Conservation (phyloP, 1,139 yeast species). For the Chernovozyma aurita region DNA sequence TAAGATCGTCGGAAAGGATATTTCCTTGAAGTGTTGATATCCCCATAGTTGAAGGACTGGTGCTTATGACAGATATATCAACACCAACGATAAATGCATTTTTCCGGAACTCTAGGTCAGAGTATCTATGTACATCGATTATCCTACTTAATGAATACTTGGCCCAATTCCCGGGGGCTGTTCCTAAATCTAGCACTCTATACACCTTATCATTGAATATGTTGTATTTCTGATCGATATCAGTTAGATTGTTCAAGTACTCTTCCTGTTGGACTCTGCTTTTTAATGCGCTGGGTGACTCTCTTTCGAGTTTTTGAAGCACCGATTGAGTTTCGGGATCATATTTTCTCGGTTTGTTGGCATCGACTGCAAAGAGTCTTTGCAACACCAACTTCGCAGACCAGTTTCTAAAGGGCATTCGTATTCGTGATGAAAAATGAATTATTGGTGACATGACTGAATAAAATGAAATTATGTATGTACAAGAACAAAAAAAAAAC, state of each 20-base stretch:
- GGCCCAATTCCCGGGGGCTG: slow-evolving; percentile 96
- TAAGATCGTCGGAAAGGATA: slow-evolving; percentile 65
- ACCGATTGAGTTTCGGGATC: not conserved
- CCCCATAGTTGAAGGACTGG: slow-evolving; percentile 62
- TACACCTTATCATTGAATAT: slow-evolving; percentile 24
- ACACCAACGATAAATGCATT: slow-evolving; percentile 76
- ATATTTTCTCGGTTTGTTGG: slow-evolving; percentile 3
- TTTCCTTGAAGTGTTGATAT: slow-evolving; percentile 84
- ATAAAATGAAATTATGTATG: no score
- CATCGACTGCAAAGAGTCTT: not conserved
- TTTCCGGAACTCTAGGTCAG: slow-evolving; percentile 47
- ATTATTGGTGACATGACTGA: no score
- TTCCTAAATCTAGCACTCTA: slow-evolving; percentile 53
- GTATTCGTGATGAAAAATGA: no score
- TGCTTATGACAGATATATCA: slow-evolving; percentile 61
- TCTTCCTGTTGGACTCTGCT: slow-evolving; percentile 2
- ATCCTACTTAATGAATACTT: slow-evolving; percentile 54
- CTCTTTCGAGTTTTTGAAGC: slow-evolving; percentile 2
- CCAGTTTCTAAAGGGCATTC: no score
- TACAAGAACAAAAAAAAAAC: no score
- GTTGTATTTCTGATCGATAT: slow-evolving; percentile 24
- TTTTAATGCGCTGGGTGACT: slow-evolving; percentile 1
- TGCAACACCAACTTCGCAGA: no score
- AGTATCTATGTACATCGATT: slow-evolving; percentile 23
- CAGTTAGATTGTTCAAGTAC: not conserved